Base-by-base conservation (phyloP, 75 land plant species). In the Cupressus sempervirens region DNA sequence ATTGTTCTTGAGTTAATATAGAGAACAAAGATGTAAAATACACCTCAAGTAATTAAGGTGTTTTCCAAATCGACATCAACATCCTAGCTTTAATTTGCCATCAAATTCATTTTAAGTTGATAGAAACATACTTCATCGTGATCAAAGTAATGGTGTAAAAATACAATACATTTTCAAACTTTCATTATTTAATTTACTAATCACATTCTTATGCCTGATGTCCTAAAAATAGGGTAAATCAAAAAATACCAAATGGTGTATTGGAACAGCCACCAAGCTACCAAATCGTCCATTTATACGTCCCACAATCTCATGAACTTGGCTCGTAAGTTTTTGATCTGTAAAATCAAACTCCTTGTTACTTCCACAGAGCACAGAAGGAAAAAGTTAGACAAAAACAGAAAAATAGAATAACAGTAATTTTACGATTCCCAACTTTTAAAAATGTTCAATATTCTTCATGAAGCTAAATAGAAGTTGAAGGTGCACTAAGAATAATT, bases 271-370 rank as follows among this genome's bases (percentile, higher is more conserved):
- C 18, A 91, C 89, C 48, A 90, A 74, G 46, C 88, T 86, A 46
- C 91, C 91, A 89, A 85, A 90, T 48, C 91, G 91, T 62, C 91
- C 91, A 82, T 90, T 90, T 65, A 90, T 90, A 35, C 91, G 88
- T 35, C 91, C 91, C 62, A 90, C 91, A 70, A 90, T 90, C 83
- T 90, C 91, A 89, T 90, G 91, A 15, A 90, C 91, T 53, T 90
- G 91, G 58, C 91, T 90, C n/a, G 91, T 86, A 79, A 90, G 90
- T 68, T 83, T 86, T 86, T 90, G 91, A 86, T 90, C 91, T 89
- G 87, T 41, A n/a, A 79, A 45, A 79, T 26, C 50, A 45, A 79
- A 48, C 46, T n/a, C 81, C 45, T n/a, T 43, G 3, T 43, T 26
- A 45, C 46, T n/a, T 40, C 81, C 46, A 13, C n/a, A 26, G 52